Conservation (phyloP, 164 flowering plant species). For the Magnolia changhungtana region DNA sequence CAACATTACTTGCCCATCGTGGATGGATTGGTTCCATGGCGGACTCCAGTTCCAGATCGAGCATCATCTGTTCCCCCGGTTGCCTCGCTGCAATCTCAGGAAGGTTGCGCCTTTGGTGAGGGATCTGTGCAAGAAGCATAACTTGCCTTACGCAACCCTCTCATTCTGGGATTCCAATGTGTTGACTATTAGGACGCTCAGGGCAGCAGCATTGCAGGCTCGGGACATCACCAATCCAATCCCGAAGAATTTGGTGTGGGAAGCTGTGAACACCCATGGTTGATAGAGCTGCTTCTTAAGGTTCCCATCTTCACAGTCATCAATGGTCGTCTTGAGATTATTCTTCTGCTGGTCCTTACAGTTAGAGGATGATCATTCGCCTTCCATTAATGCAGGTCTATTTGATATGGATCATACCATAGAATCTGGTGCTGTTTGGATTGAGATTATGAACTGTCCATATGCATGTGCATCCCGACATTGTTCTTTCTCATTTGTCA, state of each 20-base stretch:
- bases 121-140: slow-evolving; percentile 69
- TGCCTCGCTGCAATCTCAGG: slow-evolving; percentile 63
- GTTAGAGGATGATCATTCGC: background rate
- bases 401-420: background rate
- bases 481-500: background rate
- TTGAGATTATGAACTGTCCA: background rate
- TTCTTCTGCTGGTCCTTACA: background rate
- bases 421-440: background rate
- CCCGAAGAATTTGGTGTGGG: slow-evolving; percentile 61
- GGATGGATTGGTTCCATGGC: slow-evolving; percentile 79
- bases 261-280: slow-evolving; percentile 71
- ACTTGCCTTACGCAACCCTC: slow-evolving; percentile 49
- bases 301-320: no score
- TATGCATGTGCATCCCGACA: background rate
- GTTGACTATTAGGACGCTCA: slow-evolving; percentile 44
- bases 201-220: slow-evolving; percentile 61
- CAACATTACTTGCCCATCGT: slow-evolving; percentile 44
- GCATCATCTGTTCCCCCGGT: slow-evolving; percentile 67
- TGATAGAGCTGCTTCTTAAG: slow-evolving; percentile 18
- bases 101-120: slow-evolving; percentile 47
- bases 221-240: slow-evolving; percentile 37
- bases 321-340: background rate
- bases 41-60: slow-evolving; percentile 72
- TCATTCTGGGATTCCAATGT: slow-evolving; percentile 57
- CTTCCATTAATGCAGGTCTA: background rate